A percentile compares a stretch with the other conserved stretches of the same genome.
Evolutionary conservation across 306 rosid genomes (phyloP).

Genomic region (Crataegus laevigata): DNA sequence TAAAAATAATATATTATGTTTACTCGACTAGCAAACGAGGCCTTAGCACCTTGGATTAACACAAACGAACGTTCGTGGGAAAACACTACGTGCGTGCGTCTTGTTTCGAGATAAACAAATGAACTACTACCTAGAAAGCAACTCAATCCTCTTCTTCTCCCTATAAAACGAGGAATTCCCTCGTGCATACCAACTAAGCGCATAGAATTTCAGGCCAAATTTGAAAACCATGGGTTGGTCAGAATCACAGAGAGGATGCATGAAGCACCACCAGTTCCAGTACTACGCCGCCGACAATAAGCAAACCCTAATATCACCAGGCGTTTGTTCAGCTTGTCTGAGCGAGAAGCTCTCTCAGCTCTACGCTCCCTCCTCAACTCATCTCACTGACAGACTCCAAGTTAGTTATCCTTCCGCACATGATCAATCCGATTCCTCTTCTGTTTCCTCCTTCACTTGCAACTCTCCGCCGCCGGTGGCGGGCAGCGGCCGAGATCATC

Average conservation of each 20-base stretch:
- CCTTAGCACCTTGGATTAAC: background rate
- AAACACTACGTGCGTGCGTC: background rate
- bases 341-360: constrained; percentile 50
- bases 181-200: background rate
- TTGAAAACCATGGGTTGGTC: constrained; percentile 24
- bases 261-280: constrained; percentile 20
- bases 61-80: background rate
- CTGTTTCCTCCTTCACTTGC: constrained; percentile 3
- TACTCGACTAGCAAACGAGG: background rate
- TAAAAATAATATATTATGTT: too few relatives aligned
- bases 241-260: constrained; percentile 42
- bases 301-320: constrained; percentile 23
- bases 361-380: background rate
- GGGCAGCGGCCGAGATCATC: constrained; percentile 13
- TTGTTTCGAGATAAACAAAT: background rate
- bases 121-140: background rate
- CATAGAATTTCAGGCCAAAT: background rate
- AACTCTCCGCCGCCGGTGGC: background rate
- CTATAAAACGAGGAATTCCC: background rate
- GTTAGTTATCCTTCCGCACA: background rate
- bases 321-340: constrained; percentile 50
- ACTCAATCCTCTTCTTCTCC: background rate
- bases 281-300: background rate
- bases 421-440: background rate
- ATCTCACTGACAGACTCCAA: background rate